These are phyloP conservation scores for Taiwanofungus camphoratus DNA, from an alignment of 1,284 basidiomycete species.

Conservation along the genomic window DNA sequence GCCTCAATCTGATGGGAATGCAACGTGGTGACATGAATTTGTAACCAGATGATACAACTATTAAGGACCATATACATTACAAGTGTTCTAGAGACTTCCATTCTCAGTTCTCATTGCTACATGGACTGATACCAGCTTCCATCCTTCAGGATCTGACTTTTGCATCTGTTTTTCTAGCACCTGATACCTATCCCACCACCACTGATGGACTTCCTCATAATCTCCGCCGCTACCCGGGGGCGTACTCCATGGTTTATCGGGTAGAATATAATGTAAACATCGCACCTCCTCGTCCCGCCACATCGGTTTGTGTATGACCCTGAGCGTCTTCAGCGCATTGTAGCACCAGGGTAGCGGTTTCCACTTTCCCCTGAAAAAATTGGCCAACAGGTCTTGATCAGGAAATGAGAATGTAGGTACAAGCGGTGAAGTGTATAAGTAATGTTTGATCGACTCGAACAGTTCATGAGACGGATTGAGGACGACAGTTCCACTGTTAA, in stretches of 20 bases:
- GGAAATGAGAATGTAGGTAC: slow-evolving; percentile 77
- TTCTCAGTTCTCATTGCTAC: slow-evolving; percentile 30
- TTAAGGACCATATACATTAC: too few relatives aligned
- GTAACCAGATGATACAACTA: too few relatives aligned
- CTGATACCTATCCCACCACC: slow-evolving; percentile 78
- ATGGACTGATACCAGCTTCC: slow-evolving; percentile 45
- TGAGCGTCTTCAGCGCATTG: slow-evolving; percentile 81
- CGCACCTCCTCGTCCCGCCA: slow-evolving; percentile 79
- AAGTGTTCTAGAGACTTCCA: too few relatives aligned
- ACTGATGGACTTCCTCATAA: slow-evolving; percentile 49
- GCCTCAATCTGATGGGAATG: too few relatives aligned
- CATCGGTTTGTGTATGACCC: slow-evolving; percentile 57
- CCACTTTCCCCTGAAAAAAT: slow-evolving; percentile 74
- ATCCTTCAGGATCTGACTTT: slow-evolving; percentile 40
- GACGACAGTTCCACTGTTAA: slow-evolving; percentile 90
- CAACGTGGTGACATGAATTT: too few relatives aligned
- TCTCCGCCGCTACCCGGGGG: slow-evolving; percentile 29
- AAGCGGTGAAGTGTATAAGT: slow-evolving; percentile 64
- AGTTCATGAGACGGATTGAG: slow-evolving; percentile 68
- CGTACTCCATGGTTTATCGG: slow-evolving; percentile 72
- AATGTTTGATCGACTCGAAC: slow-evolving; percentile 46
- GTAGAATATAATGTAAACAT: slow-evolving; percentile 70
- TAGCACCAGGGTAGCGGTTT: slow-evolving; percentile 75
- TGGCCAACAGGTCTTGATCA: slow-evolving; percentile 89
- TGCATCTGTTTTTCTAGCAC: slow-evolving; percentile 43